These are phyloP conservation scores for Trichosanthes cucumerina DNA, from an alignment of 306 rosid genomes.

Conservation along the genomic window DNA sequence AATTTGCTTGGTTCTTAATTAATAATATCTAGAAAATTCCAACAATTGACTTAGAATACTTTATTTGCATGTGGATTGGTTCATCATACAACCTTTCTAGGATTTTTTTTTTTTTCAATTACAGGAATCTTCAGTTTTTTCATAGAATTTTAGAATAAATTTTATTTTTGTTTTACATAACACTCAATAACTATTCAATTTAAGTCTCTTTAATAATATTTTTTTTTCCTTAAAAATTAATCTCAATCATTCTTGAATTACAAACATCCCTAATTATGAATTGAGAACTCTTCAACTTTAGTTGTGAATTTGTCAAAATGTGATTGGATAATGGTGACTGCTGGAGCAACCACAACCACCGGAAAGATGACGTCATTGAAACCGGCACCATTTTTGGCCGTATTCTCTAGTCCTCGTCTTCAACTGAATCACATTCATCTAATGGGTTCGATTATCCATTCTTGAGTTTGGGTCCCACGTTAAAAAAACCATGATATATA, in stretches of 20 bases:
- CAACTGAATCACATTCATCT: neutral
- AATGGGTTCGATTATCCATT: neutral
- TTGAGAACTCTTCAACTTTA: neutral
- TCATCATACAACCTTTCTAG: neutral
- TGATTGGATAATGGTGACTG: neutral
- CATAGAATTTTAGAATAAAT: neutral
- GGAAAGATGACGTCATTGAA: neutral
- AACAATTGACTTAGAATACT: neutral
- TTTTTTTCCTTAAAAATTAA: too few species aligned
- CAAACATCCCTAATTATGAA: neutral
- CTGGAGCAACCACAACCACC: conserved; percentile 2
- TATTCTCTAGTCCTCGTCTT: neutral
- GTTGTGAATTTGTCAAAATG: neutral
- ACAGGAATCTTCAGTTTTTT: neutral
- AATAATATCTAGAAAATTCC: neutral
- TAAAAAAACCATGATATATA: too few species aligned
- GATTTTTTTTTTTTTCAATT: neutral
- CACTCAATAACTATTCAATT: neutral
- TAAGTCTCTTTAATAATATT: neutral
- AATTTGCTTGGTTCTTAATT: neutral
- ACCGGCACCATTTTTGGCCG: neutral
- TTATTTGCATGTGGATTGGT: conserved; percentile 1
- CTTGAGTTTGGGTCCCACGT: neutral
- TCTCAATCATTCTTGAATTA: neutral
- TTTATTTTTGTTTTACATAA: neutral